These are phyloP conservation scores for Phyllosticta citrichinensis DNA, from an alignment of 2,329 filamentous ascomycete species.

Conservation along the genomic window DNA sequence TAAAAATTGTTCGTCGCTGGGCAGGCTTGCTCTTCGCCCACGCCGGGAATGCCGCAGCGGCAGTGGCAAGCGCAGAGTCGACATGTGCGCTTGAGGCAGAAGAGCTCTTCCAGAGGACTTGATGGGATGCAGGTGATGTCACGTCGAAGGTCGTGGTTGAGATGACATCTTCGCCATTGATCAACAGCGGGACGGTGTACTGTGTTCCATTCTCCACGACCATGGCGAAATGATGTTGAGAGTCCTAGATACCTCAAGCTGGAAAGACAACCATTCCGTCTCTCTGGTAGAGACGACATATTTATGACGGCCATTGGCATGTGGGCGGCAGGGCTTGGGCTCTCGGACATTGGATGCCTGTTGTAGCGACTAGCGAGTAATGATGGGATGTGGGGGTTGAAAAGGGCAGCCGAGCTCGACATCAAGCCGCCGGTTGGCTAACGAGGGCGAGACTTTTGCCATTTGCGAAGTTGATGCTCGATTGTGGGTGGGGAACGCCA, in stretches of 20 bases:
- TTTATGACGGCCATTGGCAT: not conserved
- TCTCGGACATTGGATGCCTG: not conserved
- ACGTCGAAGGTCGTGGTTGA: constrained; percentile 46
- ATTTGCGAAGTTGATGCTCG: not conserved
- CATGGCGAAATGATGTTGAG: not conserved
- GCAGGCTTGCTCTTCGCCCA: constrained; percentile 57
- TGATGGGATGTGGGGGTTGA: not conserved
- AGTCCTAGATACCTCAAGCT: not conserved
- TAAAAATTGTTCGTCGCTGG: constrained; percentile 57
- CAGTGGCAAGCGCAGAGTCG: constrained; percentile 47
- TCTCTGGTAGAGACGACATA: not conserved
- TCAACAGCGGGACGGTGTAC: constrained; percentile 36
- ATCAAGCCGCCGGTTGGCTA: not conserved
- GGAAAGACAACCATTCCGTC: not conserved
- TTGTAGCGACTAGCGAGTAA: not conserved
- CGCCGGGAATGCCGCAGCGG: constrained; percentile 55
- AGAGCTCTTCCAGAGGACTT: constrained; percentile 46
- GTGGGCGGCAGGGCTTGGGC: not conserved
- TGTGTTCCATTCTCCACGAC: not conserved
- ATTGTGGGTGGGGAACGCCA: not conserved
- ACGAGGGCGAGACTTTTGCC: not conserved
- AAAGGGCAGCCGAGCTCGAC: not conserved
- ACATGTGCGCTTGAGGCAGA: constrained; percentile 48
- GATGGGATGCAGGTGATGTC: constrained; percentile 43
- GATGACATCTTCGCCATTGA: constrained; percentile 39